Conservation (phyloP, 192 early-diverging fungal genomes). For the Phlyctochytrium arcticum region DNA sequence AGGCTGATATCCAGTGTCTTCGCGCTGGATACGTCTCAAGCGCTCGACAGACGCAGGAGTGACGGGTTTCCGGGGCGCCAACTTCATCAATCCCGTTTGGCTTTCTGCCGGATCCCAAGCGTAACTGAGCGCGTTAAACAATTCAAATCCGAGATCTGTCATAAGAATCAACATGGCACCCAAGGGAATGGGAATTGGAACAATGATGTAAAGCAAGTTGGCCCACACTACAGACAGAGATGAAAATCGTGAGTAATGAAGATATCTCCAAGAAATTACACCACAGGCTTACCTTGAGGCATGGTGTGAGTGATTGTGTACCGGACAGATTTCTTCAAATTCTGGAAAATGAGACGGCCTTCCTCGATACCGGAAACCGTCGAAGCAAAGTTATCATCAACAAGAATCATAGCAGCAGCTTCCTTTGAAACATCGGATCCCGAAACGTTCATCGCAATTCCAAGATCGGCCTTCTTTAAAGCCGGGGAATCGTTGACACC, state of each 20-base stretch:
- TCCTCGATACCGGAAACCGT: constrained; percentile 90
- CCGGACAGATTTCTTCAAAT: constrained; percentile 92
- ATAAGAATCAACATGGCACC: constrained; percentile 81
- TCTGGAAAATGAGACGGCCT: constrained; percentile 91
- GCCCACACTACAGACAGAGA: constrained; percentile 52
- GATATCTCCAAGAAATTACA: no score
- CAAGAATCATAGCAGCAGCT: constrained; percentile 89
- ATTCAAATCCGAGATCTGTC: constrained; percentile 93
- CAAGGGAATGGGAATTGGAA: constrained; percentile 80
- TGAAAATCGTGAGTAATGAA: no score
- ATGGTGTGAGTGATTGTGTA: constrained; percentile 91
- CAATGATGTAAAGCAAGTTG: constrained; percentile 78
- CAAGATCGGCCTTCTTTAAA: constrained; percentile 93
- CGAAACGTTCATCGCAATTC: constrained; percentile 94
- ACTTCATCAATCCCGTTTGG: constrained; percentile 72
- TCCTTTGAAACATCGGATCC: constrained; percentile 97
- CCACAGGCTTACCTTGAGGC: constrained; percentile 60
- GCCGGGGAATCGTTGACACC: constrained; percentile 97
- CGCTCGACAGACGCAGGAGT: constrained; percentile 69
- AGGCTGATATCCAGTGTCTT: constrained; percentile 16
- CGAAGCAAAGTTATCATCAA: constrained; percentile 98
- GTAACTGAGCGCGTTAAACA: constrained; percentile 78
- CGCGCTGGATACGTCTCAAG: constrained; percentile 45
- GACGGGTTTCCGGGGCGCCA: constrained; percentile 87
- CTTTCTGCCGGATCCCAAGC: constrained; percentile 91